Percentiles rank a stretch among this genome's conserved stretches.
Conservation (phyloP, 495 filamentous ascomycete genomes). For the Penicillium antarcticum region DNA sequence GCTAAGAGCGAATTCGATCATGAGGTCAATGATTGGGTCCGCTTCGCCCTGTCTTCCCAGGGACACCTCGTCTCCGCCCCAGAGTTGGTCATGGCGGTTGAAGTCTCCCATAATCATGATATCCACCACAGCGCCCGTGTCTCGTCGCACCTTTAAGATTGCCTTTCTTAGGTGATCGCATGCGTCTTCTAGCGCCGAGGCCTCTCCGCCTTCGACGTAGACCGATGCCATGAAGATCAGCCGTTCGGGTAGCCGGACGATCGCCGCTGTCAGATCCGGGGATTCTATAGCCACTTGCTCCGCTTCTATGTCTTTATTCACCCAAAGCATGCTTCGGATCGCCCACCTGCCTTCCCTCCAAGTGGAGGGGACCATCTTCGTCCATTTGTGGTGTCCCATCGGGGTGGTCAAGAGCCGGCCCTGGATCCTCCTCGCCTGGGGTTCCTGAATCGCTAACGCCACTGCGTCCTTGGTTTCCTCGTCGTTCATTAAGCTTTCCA, state of each 20-base stretch:
- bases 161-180: constrained; percentile 13
- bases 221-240: constrained; percentile 24
- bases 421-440: constrained; percentile 23
- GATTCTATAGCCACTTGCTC: constrained; percentile 22
- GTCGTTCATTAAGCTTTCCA: constrained; percentile 30
- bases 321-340: constrained; percentile 31
- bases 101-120: constrained; percentile 30
- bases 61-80: constrained; percentile 31
- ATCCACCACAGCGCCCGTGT: constrained; percentile 14
- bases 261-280: constrained; percentile 23
- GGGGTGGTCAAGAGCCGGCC: constrained; percentile 18
- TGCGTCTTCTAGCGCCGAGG: constrained; percentile 4
- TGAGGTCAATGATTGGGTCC: constrained; percentile 33
- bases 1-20: constrained; percentile 24
- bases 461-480: constrained; percentile 11
- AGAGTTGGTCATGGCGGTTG: constrained; percentile 34
- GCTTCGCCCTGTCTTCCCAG: constrained; percentile 27
- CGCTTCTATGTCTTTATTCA: constrained; percentile 23
- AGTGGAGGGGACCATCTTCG: constrained; percentile 23
- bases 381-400: constrained; percentile 28
- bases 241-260: constrained; percentile 19
- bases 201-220: constrained; percentile 19
- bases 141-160: constrained; percentile 10
- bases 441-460: constrained; percentile 24
- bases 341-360: constrained; percentile 21